These are phyloP conservation scores for Mycena olivaceomarginata DNA, from an alignment of 768 basidiomycete genomes.

Conservation along the genomic window DNA sequence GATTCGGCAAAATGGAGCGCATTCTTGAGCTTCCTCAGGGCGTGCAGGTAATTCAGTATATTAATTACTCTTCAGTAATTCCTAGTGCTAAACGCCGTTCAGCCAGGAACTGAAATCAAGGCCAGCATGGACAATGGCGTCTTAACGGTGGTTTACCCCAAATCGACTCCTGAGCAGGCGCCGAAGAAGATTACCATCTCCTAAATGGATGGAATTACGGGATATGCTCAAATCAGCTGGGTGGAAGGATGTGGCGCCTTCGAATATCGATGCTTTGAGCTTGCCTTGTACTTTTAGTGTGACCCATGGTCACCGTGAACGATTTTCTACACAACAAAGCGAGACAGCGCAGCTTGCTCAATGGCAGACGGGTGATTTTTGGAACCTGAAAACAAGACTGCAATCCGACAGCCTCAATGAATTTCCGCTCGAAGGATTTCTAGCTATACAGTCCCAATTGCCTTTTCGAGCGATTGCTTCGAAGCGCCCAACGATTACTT, in stretches of 20 bases:
- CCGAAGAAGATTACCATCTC: conserved; percentile 59
- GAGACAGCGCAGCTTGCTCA: too few relatives aligned
- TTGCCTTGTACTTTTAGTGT: too few relatives aligned
- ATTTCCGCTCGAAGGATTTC: too few relatives aligned
- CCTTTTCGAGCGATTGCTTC: not conserved
- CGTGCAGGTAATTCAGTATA: conserved; percentile 69
- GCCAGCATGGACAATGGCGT: conserved; percentile 72
- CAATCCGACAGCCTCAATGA: too few relatives aligned
- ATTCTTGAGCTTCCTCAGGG: conserved; percentile 71
- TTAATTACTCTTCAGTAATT: not conserved
- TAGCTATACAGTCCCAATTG: not conserved
- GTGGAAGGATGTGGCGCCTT: too few relatives aligned
- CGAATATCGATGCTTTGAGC: too few relatives aligned
- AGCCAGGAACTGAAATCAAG: conserved; percentile 56
- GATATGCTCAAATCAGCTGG: not conserved
- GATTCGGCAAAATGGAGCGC: conserved; percentile 67
- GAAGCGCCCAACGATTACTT: not conserved
- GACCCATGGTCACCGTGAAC: too few relatives aligned
- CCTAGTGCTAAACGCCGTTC: conserved; percentile 20
- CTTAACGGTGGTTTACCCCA: conserved; percentile 72
- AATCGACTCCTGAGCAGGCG: conserved; percentile 58
- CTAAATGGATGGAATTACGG: conserved; percentile 39
- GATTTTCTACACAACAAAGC: too few relatives aligned
- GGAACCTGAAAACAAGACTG: too few relatives aligned
- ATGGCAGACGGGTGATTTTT: too few relatives aligned